Percentiles rank a stretch among this genome's conserved stretches.
phyloP scores from a whole-genome alignment of 2,329 filamentous ascomycete species.

The Pyrenochaeta sp. region DNA sequence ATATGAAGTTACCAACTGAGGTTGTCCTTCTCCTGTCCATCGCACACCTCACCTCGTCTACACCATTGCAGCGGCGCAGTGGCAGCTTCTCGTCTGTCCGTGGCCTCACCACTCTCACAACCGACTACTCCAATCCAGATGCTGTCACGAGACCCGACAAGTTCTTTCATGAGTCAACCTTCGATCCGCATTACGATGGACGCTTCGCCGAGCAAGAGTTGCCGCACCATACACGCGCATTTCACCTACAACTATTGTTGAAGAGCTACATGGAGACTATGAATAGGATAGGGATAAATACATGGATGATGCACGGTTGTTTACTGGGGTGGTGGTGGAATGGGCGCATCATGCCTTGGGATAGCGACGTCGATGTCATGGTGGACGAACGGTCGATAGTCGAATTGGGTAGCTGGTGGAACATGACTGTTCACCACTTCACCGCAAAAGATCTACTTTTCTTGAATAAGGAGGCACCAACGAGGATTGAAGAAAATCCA shows the following conservation, averaged over 20 bases:
- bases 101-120: constrained; percentile 27
- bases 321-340: constrained; percentile 71
- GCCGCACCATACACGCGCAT: constrained; percentile 55
- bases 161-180: constrained; percentile 51
- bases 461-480: not conserved
- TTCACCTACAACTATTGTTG: constrained; percentile 60
- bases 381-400: constrained; percentile 62
- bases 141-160: constrained; percentile 24
- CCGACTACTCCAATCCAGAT: constrained; percentile 25
- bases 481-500: constrained; percentile 12
- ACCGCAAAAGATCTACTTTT: constrained; percentile 15
- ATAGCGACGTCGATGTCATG: constrained; percentile 67
- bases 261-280: constrained; percentile 65
- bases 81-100: constrained; percentile 12
- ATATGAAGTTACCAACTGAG: constrained; percentile 6
- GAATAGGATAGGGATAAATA: constrained; percentile 63
- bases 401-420: constrained; percentile 66
- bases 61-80: constrained; percentile 6
- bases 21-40: constrained; percentile 10
- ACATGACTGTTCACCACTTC: constrained; percentile 64
- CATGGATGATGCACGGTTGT: constrained; percentile 70
- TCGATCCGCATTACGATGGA: constrained; percentile 65
- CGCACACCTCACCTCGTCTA: not conserved
- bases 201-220: constrained; percentile 60
- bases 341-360: constrained; percentile 67